A percentile compares a stretch with the other conserved stretches of the same genome.
Evolutionary conservation across 495 filamentous ascomycete species (phyloP).

Genomic region (Staphylotrichum longicolle): DNA sequence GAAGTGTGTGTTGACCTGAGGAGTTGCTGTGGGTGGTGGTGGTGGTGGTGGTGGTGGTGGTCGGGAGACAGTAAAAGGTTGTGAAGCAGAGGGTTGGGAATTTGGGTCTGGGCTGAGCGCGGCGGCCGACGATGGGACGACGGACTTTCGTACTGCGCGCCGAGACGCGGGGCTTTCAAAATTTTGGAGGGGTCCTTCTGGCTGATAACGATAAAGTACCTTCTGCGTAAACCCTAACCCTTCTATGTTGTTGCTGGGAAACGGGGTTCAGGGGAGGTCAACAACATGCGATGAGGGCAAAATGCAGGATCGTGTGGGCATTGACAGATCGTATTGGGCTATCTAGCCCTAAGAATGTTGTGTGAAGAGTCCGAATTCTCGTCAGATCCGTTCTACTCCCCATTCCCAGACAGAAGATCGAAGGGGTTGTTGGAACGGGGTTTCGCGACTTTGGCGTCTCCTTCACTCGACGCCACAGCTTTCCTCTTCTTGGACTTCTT

Average conservation of each 20-base stretch:
- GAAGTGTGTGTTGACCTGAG: neutral
- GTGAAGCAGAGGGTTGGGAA: neutral
- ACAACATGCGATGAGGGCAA: too few relatives aligned
- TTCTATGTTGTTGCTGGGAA: neutral
- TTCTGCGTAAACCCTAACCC: constrained; percentile 17
- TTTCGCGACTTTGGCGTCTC: neutral
- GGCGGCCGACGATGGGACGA: constrained; percentile 6
- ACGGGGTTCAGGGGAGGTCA: neutral
- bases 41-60: neutral
- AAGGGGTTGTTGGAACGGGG: constrained; percentile 22
- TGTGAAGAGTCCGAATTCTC: too few relatives aligned
- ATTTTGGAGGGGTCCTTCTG: constrained; percentile 23
- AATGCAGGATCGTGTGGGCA: too few relatives aligned
- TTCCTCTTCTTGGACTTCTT: constrained; percentile 26
- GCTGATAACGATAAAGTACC: constrained; percentile 20
- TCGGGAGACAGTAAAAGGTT: neutral
- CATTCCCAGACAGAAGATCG: constrained; percentile 15
- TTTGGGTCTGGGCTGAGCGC: neutral
- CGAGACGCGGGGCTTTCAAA: constrained; percentile 16
- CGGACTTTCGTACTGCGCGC: neutral
- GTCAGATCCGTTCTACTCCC: neutral
- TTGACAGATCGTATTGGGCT: too few relatives aligned
- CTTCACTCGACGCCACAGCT: neutral
- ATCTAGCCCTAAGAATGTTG: too few relatives aligned
- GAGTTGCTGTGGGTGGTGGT: too few relatives aligned